Evolutionary conservation across 75 land plant genomes (phyloP), one percentile per base, ranked within the genome.

Genomic region (Picea glauca): DNA sequence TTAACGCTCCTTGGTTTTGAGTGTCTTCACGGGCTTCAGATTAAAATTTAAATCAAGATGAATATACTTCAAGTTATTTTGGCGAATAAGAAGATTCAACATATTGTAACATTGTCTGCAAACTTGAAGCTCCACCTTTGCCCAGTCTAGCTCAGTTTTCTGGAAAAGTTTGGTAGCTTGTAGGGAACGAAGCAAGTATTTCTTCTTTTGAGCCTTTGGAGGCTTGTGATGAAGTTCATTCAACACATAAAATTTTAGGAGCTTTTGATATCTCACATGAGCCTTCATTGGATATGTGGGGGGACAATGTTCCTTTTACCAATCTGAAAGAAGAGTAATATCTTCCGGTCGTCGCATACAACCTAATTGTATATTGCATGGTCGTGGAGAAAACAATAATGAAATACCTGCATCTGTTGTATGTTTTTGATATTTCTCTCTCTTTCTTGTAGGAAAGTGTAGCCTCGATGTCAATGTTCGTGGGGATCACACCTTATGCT

Each of bases 221-320:
- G 88, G 82, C 76, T 82, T 3, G 21, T 62, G 99, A 84, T 93
- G 99, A 62, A 93, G 85, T 85, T 93, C 96, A 86, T 96, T 93
- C 77, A 96, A 75, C 61, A 96, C 99, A 83, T 88, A 96, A 61
- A 93, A 93, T 78, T 96, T 93, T 85, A 96, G 79, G 46, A 96
- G 80, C 77, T 96, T 96, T 80, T 96, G 99, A 63, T 96, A 96
- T 56, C 99, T 96, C 9, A 96, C 99, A 23, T 94, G 85, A 17
- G 93, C 96, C 84, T 93, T 96, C 59, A 96, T 96, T 30, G 98
- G 98, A 83, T 96, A 96, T 60, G 98, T 83, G 33, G 98, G 98
- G 79, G 98, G 98, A 35, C 26, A 26, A 26, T 26, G 26, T 26
- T 26, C 26, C 26, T 26, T 26, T 26, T 26, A 26, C 26, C 26